Conservation (phyloP, 2,329 filamentous ascomycete genomes). For the Malbranchea zuffiana region DNA sequence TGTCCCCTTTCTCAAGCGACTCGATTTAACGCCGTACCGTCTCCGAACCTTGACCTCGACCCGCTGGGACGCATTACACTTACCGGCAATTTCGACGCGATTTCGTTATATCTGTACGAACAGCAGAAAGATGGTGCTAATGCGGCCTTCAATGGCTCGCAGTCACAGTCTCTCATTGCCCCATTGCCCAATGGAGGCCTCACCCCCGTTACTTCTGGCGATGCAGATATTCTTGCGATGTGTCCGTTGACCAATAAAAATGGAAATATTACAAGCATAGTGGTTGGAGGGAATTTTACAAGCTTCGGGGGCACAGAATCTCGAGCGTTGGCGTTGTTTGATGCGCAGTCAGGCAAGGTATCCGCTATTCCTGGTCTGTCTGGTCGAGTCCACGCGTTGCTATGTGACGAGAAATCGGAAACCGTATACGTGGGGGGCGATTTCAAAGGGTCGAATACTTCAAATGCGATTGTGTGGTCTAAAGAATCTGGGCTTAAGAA, state of each 20-base stretch:
- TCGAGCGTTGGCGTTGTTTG: constrained; percentile 68
- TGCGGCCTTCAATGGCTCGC: constrained; percentile 25
- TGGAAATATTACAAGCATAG: constrained; percentile 58
- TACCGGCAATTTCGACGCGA: constrained; percentile 78
- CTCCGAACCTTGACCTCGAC: constrained; percentile 54
- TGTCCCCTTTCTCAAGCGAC: constrained; percentile 21
- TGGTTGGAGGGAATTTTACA: constrained; percentile 93
- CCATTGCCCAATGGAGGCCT: constrained; percentile 79
- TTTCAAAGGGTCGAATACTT: constrained; percentile 69
- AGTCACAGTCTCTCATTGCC: constrained; percentile 64
- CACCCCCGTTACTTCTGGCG: constrained; percentile 59
- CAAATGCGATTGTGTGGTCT: constrained; percentile 80
- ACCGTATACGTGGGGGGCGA: constrained; percentile 87
- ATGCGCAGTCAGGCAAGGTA: constrained; percentile 59
- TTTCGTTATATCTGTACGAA: constrained; percentile 78
- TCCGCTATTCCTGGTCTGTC: constrained; percentile 68
- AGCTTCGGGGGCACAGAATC: constrained; percentile 68
- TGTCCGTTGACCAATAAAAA: constrained; percentile 62
- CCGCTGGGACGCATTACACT: constrained; percentile 73
- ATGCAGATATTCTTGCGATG: constrained; percentile 80
- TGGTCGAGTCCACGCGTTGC: constrained; percentile 69
- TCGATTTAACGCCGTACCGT: constrained; percentile 27
- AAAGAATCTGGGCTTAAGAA: constrained; percentile 59
- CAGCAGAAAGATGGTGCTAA: constrained; percentile 57
- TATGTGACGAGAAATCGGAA: constrained; percentile 65